Evolutionary conservation across 2,329 filamentous ascomycete genomes (phyloP).

Genomic region (Colletotrichum camelliae): DNA sequence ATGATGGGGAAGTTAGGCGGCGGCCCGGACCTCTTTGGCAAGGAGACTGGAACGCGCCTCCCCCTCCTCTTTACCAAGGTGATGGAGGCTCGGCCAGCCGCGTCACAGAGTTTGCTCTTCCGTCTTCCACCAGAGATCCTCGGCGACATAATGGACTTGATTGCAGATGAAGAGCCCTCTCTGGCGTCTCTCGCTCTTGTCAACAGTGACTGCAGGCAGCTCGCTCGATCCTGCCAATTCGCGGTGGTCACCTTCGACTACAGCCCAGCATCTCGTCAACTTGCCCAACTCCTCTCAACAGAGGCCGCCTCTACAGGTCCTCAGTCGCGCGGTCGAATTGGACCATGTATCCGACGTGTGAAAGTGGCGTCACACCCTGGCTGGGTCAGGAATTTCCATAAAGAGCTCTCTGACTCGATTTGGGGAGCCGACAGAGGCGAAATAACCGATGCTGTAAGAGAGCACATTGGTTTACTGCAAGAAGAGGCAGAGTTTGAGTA

Average conservation of each 20-base stretch:
- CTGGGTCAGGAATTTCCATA: neutral
- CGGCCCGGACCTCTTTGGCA: neutral
- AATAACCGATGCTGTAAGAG: neutral
- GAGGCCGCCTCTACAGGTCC: neutral
- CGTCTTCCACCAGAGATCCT: neutral
- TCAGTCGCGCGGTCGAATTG: neutral
- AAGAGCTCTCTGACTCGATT: neutral
- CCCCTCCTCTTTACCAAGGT: neutral
- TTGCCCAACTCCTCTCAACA: neutral
- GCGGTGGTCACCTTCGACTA: conserved; percentile 19
- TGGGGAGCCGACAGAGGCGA: neutral
- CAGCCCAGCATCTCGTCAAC: neutral
- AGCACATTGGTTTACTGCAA: neutral
- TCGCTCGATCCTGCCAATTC: conserved; percentile 21
- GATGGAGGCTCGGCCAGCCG: neutral
- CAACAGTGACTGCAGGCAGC: conserved; percentile 23
- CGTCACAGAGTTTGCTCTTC: neutral
- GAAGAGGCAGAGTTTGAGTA: neutral
- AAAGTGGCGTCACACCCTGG: neutral
- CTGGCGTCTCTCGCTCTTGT: conserved; percentile 21
- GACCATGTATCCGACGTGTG: neutral
- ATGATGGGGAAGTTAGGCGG: neutral
- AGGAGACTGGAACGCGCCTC: neutral
- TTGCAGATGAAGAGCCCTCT: conserved; percentile 14
- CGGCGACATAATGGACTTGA: neutral